A percentile compares a stretch with the other conserved stretches of the same genome.
Evolutionary conservation across 1,284 basidiomycete genomes (phyloP).

Genomic region (Melampsora larici-populina): DNA sequence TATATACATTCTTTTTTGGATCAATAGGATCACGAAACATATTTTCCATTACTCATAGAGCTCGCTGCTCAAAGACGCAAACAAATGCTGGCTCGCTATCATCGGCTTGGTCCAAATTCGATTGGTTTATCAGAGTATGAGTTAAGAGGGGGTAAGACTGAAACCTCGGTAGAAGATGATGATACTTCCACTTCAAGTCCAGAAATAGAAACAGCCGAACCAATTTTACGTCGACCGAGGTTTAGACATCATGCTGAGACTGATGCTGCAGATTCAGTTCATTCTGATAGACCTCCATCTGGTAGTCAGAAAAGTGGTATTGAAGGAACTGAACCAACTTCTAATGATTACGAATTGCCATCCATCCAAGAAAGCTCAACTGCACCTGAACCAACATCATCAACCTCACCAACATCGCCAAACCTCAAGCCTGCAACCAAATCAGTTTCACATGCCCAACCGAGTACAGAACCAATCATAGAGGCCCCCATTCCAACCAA

Average conservation of each 20-base stretch:
- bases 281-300: neutral
- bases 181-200: neutral
- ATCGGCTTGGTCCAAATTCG: neutral
- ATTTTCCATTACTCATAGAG: conserved; percentile 19
- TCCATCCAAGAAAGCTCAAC: too few species aligned
- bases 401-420: too few species aligned
- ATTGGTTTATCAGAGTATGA: conserved; percentile 32
- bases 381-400: too few species aligned
- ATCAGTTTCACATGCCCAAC: too few species aligned
- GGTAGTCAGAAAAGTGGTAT: too few species aligned
- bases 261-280: neutral
- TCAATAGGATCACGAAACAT: conserved; percentile 21
- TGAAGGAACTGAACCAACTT: too few species aligned
- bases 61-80: neutral
- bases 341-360: too few species aligned
- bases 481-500: too few species aligned
- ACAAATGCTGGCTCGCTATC: conserved; percentile 24
- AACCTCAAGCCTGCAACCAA: too few species aligned
- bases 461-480: too few species aligned
- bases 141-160: conserved; percentile 6
- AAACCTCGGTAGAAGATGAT: neutral
- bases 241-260: neutral
- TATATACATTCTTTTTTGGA: neutral
- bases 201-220: neutral
- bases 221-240: neutral